Evolutionary conservation across 2,329 filamentous ascomycete species (phyloP).

Genomic region (Arthrobotrys musiformis): DNA sequence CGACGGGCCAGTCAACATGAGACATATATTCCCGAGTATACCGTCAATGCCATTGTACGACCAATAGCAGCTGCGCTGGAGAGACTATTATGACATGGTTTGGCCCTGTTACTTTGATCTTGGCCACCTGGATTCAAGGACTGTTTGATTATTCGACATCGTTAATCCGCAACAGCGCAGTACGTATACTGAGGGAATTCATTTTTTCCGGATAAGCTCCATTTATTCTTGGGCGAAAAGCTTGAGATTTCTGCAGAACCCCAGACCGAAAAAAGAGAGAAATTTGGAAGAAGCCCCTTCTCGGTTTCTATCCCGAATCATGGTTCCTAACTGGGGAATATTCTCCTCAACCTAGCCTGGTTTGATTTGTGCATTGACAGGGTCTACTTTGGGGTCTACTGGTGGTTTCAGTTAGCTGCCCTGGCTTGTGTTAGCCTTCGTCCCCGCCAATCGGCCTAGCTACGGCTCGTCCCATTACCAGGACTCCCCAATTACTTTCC

Average conservation of each 20-base stretch:
- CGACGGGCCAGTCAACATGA: background rate
- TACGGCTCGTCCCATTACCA: constrained; percentile 28
- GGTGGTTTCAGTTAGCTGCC: constrained; percentile 19
- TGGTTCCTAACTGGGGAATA: background rate
- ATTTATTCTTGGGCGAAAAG: background rate
- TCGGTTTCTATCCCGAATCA: constrained; percentile 9
- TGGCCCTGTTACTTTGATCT: constrained; percentile 10
- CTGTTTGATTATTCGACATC: background rate
- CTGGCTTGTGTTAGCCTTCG: background rate
- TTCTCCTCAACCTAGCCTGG: constrained; percentile 14
- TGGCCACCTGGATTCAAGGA: constrained; percentile 2
- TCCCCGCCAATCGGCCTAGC: constrained; percentile 1
- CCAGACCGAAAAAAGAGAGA: background rate
- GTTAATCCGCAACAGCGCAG: background rate
- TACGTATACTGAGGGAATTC: constrained; percentile 20
- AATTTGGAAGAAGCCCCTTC: background rate
- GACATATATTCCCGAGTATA: constrained; percentile 12
- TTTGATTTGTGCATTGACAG: constrained; percentile 4
- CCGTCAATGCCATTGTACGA: constrained; percentile 3
- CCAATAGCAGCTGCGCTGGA: background rate
- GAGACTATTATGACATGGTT: background rate
- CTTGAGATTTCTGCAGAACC: background rate
- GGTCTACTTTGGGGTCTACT: background rate
- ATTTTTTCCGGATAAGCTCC: background rate
- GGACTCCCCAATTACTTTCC: background rate